Percentiles rank a stretch among this genome's conserved stretches.
phyloP scores from a whole-genome alignment of 2,329 filamentous ascomycete genomes.

The Penicillium sp. region DNA sequence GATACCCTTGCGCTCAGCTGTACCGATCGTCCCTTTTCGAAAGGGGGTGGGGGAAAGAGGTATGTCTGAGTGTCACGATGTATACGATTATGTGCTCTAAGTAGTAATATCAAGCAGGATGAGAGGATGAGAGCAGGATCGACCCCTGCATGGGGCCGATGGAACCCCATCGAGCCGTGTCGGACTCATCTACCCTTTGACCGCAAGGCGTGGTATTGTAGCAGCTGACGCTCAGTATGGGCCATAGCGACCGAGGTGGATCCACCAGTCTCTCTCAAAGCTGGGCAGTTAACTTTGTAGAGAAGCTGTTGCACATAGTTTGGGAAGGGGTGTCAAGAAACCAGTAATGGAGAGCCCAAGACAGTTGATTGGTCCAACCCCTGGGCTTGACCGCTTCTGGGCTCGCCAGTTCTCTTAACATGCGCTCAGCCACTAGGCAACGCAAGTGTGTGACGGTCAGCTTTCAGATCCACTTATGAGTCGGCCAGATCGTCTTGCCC shows the following conservation, averaged over 20 bases:
- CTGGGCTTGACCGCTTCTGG: conserved; percentile 15
- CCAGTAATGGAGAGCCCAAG: not conserved
- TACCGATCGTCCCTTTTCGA: conserved; percentile 11
- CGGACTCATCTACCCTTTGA: not conserved
- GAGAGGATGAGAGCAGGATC: conserved; percentile 13
- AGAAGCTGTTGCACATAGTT: conserved; percentile 4
- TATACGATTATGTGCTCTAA: not conserved
- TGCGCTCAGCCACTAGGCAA: not conserved
- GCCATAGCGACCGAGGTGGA: not conserved
- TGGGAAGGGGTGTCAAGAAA: not conserved
- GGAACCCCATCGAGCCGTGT: not conserved
- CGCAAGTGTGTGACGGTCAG: conserved; percentile 5
- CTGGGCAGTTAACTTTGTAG: not conserved
- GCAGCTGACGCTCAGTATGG: not conserved
- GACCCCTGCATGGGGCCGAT: conserved; percentile 17
- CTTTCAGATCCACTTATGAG: not conserved
- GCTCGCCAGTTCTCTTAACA: not conserved
- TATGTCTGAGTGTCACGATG: conserved; percentile 17
- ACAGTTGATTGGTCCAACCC: conserved; percentile 1
- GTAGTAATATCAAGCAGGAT: not conserved
- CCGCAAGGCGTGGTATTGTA: not conserved
- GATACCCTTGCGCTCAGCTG: conserved; percentile 11
- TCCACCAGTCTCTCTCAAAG: not conserved
- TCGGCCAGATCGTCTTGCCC: conserved; percentile 11
- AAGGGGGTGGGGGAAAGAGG: conserved; percentile 1